Conservation (phyloP, 78 protist genomes). For the Dictyostelium capitatum region DNA sequence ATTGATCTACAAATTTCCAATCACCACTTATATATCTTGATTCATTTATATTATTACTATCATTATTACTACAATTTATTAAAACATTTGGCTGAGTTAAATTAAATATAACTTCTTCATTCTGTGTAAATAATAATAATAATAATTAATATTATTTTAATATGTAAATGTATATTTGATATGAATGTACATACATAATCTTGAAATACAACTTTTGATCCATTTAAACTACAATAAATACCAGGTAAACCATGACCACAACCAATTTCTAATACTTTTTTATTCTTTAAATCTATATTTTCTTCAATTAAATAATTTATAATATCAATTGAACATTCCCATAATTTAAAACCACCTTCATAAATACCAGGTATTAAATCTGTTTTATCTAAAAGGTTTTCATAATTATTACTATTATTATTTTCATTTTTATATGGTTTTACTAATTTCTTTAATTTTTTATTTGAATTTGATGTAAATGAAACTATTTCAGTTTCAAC, state of each 20-base stretch:
- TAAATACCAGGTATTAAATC: slow-evolving; percentile 83
- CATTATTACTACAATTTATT: not conserved
- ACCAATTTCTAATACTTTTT: slow-evolving; percentile 80
- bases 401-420: slow-evolving; percentile 22
- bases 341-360: slow-evolving; percentile 88
- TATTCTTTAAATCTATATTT: not conserved
- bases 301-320: slow-evolving; percentile 53
- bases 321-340: slow-evolving; percentile 84
- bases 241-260: slow-evolving; percentile 87
- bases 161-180: not conserved
- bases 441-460: slow-evolving; percentile 6
- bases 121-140: not conserved
- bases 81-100: slow-evolving; percentile 52
- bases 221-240: slow-evolving; percentile 38
- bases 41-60: not conserved
- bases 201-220: slow-evolving; percentile 77
- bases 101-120: slow-evolving; percentile 56
- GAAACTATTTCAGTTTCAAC: slow-evolving; percentile 11
- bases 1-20: slow-evolving; percentile 68
- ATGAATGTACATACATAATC: slow-evolving; percentile 68
- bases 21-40: slow-evolving; percentile 54
- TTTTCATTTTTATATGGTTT: slow-evolving; percentile 9
- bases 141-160: not conserved
- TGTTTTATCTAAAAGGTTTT: slow-evolving; percentile 40
- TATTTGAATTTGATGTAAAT: not conserved